A percentile compares a stretch with the other conserved stretches of the same genome.
phyloP scores from a whole-genome alignment of 2,329 filamentous ascomycete species.

The Karstenula rhodostoma region DNA sequence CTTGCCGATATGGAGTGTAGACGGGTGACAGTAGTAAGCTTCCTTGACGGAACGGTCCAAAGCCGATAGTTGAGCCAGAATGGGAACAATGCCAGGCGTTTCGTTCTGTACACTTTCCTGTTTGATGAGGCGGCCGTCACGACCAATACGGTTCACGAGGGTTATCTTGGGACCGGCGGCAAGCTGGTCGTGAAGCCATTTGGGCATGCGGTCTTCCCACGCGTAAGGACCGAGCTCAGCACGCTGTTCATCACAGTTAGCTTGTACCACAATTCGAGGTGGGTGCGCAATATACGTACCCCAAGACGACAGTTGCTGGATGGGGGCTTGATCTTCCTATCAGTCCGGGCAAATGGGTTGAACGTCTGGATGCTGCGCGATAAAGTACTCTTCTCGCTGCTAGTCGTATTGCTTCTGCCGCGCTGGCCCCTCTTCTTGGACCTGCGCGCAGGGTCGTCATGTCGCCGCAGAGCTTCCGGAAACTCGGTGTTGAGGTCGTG shows the following conservation, averaged over 20 bases:
- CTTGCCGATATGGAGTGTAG: constrained; percentile 82
- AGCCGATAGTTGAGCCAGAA: constrained; percentile 60
- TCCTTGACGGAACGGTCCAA: constrained; percentile 70
- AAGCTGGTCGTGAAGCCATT: constrained; percentile 52
- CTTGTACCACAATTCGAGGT: background rate
- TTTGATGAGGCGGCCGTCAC: constrained; percentile 52
- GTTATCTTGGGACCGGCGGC: constrained; percentile 51
- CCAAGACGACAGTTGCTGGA: constrained; percentile 43
- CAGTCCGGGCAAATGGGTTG: constrained; percentile 39
- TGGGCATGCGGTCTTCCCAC: constrained; percentile 57
- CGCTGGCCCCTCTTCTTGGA: constrained; percentile 34
- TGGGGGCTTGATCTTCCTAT: constrained; percentile 41
- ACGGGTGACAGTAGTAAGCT: constrained; percentile 81
- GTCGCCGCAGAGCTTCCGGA: constrained; percentile 26
- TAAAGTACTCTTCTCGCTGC: constrained; percentile 47
- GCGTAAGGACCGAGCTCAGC: constrained; percentile 58
- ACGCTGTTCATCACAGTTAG: constrained; percentile 42
- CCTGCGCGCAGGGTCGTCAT: constrained; percentile 30
- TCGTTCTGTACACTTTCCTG: constrained; percentile 55
- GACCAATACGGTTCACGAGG: constrained; percentile 51
- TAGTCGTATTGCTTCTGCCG: constrained; percentile 34
- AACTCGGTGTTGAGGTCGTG: constrained; percentile 30
- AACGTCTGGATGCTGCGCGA: constrained; percentile 46
- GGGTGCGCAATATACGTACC: constrained; percentile 37
- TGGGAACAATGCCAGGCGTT: constrained; percentile 54